A percentile compares a stretch with the other conserved stretches of the same genome.
Conservation (phyloP, 192 early-diverging fungal genomes). For the Backusella luteola region DNA sequence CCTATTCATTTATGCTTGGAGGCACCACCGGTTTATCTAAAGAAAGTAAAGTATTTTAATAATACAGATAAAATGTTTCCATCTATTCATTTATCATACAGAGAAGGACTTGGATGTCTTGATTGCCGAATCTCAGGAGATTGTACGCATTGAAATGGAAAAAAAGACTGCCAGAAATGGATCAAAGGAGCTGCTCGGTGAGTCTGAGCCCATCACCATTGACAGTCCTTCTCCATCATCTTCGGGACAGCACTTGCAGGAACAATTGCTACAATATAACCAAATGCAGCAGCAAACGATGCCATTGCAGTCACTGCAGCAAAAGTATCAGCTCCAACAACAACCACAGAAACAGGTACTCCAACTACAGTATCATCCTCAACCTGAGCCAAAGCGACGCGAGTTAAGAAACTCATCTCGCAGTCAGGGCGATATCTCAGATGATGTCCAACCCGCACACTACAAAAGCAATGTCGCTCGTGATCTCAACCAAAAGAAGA, state of each 20-base stretch:
- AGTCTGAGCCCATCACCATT: neutral
- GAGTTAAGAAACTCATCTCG: neutral
- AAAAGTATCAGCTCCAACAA: neutral
- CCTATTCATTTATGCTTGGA: neutral
- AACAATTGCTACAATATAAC: neutral
- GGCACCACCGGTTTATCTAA: neutral
- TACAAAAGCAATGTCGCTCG: neutral
- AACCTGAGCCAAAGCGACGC: neutral
- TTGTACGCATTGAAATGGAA: neutral
- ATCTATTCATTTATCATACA: neutral
- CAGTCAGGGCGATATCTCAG: neutral
- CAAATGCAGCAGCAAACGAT: neutral
- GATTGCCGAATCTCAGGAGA: neutral
- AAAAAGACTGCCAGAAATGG: neutral
- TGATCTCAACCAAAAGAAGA: neutral
- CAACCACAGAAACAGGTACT: neutral
- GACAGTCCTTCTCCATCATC: neutral
- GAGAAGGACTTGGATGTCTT: neutral
- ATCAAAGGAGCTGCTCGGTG: neutral
- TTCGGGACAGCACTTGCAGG: neutral
- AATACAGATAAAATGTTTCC: neutral
- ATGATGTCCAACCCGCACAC: neutral
- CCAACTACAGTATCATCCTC: neutral
- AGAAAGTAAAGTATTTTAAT: neutral
- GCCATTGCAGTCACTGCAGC: neutral